Evolutionary conservation across 2,329 filamentous ascomycete species (phyloP).

Genomic region (Paraphoma sp.): DNA sequence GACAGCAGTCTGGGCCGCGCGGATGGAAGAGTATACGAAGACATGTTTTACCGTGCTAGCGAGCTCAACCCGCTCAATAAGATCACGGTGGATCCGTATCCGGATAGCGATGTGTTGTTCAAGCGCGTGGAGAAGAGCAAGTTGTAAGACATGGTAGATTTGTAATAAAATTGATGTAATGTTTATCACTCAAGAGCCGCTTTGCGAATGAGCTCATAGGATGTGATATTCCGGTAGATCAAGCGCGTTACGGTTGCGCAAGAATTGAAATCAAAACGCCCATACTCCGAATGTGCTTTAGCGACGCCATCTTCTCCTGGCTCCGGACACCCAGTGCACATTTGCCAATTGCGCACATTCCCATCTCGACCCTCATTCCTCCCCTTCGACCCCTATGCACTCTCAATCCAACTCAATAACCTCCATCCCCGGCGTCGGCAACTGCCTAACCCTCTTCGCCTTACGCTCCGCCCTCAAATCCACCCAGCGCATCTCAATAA

Average conservation of each 20-base stretch:
- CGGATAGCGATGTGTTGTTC: slow-evolving; percentile 66
- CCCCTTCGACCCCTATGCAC: no score
- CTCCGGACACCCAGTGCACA: no score
- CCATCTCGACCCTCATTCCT: no score
- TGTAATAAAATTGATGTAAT: not conserved
- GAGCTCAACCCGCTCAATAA: slow-evolving; percentile 77
- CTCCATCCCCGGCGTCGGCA: slow-evolving; percentile 1
- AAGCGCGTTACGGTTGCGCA: no score
- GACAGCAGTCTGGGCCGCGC: slow-evolving; percentile 73
- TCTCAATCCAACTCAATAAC: slow-evolving; percentile 8
- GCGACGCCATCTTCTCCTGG: no score
- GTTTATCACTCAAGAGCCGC: no score
- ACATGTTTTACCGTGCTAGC: slow-evolving; percentile 75
- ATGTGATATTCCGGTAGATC: no score
- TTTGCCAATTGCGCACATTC: no score
- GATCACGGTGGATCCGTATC: slow-evolving; percentile 75
- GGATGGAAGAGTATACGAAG: slow-evolving; percentile 79
- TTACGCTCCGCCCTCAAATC: slow-evolving; percentile 5
- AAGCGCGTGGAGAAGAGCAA: slow-evolving; percentile 67
- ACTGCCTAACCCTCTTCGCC: slow-evolving; percentile 1
- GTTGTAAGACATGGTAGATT: slow-evolving; percentile 45
- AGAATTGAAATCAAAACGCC: no score
- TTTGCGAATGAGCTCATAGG: no score
- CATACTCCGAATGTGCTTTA: no score
- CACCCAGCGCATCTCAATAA: slow-evolving; percentile 1